Conservation (phyloP, 2,329 filamentous ascomycete species). For the Sordariomycetes sp. region DNA sequence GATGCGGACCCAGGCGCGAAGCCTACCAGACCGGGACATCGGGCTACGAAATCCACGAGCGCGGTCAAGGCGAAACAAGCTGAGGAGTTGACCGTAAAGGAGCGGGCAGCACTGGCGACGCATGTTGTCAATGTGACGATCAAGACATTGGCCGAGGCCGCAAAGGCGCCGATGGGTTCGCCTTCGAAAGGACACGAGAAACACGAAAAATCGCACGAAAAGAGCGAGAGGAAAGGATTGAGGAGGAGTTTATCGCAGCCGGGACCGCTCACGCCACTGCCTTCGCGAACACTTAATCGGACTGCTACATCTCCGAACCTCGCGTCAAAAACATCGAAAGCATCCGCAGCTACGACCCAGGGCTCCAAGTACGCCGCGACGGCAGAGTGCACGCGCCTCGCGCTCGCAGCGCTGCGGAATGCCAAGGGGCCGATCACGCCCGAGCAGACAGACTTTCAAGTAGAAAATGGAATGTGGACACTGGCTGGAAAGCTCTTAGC, state of each 20-base stretch:
- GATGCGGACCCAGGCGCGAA: too few relatives aligned
- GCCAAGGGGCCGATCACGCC: constrained; percentile 44
- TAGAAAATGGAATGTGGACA: constrained; percentile 66
- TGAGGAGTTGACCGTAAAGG: constrained; percentile 25
- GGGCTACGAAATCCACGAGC: too few relatives aligned
- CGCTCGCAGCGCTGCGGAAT: constrained; percentile 55
- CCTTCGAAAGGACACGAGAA: constrained; percentile 24
- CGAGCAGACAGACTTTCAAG: constrained; percentile 52
- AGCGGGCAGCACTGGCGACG: constrained; percentile 60
- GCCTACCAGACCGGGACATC: too few relatives aligned
- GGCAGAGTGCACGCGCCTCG: constrained; percentile 60
- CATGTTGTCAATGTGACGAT: constrained; percentile 63
- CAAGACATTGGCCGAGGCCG: constrained; percentile 58
- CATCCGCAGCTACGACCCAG: constrained; percentile 9
- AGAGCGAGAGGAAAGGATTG: constrained; percentile 29
- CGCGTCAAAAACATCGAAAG: constrained; percentile 20
- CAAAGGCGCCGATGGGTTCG: constrained; percentile 35
- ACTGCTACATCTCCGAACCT: constrained; percentile 42
- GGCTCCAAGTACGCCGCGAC: constrained; percentile 40
- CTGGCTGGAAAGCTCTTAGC: constrained; percentile 57
- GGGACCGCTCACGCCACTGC: constrained; percentile 52
- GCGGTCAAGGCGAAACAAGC: constrained; percentile 1
- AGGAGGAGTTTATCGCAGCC: constrained; percentile 48
- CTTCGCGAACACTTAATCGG: constrained; percentile 52
- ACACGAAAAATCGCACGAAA: constrained; percentile 12